Evolutionary conservation across 2,329 filamentous ascomycete genomes (phyloP).

Genomic region (Didymella pomorum): DNA sequence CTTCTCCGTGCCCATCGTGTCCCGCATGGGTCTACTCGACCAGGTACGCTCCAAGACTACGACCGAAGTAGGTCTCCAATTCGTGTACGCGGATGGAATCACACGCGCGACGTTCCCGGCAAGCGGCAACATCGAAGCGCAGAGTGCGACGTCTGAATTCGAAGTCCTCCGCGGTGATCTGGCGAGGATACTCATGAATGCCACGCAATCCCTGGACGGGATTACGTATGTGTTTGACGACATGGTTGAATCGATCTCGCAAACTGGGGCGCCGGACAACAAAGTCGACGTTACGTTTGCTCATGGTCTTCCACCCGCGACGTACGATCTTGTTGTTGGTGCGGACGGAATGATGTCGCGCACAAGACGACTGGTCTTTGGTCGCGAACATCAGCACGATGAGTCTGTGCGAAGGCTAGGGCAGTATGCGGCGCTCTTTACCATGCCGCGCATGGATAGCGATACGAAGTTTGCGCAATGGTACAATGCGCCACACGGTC

Average conservation of each 20-base stretch:
- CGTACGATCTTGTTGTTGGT: slow-evolving; percentile 42
- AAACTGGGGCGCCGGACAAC: slow-evolving; percentile 21
- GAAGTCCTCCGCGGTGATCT: slow-evolving; percentile 69
- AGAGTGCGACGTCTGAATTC: slow-evolving; percentile 61
- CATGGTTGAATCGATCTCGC: slow-evolving; percentile 39
- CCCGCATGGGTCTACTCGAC: slow-evolving; percentile 61
- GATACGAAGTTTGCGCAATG: slow-evolving; percentile 38
- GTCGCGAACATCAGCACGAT: slow-evolving; percentile 29
- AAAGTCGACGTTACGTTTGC: slow-evolving; percentile 54
- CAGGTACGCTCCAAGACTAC: slow-evolving; percentile 52
- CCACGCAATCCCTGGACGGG: slow-evolving; percentile 35
- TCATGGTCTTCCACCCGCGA: slow-evolving; percentile 24
- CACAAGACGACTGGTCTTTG: slow-evolving; percentile 40
- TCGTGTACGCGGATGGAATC: slow-evolving; percentile 44
- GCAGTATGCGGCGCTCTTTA: slow-evolving; percentile 44
- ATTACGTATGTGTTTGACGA: slow-evolving; percentile 50
- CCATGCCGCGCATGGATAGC: slow-evolving; percentile 30
- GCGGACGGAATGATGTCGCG: slow-evolving; percentile 45
- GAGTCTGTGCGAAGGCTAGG: slow-evolving; percentile 36
- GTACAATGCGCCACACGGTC: slow-evolving; percentile 37
- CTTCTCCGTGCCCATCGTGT: slow-evolving; percentile 60
- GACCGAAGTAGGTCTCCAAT: slow-evolving; percentile 58
- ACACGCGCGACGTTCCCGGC: slow-evolving; percentile 47
- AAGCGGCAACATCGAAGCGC: slow-evolving; percentile 47
- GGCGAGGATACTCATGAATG: slow-evolving; percentile 60